Evolutionary conservation across 2,329 filamentous ascomycete genomes (phyloP).

Genomic region (Aspergillus pseudoglaucus): DNA sequence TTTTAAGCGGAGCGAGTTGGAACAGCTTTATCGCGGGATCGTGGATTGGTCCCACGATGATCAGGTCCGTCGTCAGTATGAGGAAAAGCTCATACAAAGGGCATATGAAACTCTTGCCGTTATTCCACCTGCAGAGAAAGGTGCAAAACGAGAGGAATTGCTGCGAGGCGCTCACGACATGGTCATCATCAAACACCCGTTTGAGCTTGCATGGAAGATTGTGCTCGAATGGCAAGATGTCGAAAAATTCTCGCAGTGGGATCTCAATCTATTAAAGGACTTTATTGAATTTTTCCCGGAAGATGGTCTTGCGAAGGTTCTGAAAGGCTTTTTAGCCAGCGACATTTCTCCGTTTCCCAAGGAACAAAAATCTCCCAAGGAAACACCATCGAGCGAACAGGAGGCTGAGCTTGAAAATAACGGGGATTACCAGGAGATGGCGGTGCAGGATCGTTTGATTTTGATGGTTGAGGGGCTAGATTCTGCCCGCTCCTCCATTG

Average conservation of each 20-base stretch:
- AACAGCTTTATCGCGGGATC: slow-evolving; percentile 70
- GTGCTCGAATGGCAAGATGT: slow-evolving; percentile 82
- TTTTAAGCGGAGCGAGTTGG: slow-evolving; percentile 67
- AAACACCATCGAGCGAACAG: slow-evolving; percentile 5
- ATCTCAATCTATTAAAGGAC: slow-evolving; percentile 68
- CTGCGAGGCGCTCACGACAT: slow-evolving; percentile 77
- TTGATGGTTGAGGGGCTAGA: slow-evolving; percentile 71
- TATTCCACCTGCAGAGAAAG: slow-evolving; percentile 61
- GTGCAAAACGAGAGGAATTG: slow-evolving; percentile 63
- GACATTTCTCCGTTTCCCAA: slow-evolving; percentile 73
- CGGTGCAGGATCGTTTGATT: slow-evolving; percentile 70
- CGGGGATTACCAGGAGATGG: slow-evolving; percentile 45
- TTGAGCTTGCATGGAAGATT: slow-evolving; percentile 83
- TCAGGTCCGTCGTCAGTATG: slow-evolving; percentile 71
- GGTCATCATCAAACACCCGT: slow-evolving; percentile 93
- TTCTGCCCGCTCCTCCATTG: slow-evolving; percentile 58
- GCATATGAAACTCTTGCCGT: slow-evolving; percentile 72
- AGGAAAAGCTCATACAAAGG: slow-evolving; percentile 80
- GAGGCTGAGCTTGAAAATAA: slow-evolving; percentile 33
- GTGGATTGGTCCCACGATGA: slow-evolving; percentile 91
- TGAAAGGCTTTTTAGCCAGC: slow-evolving; percentile 76
- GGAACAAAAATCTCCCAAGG: slow-evolving; percentile 2
- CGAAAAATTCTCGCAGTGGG: slow-evolving; percentile 67
- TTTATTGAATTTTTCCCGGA: slow-evolving; percentile 82
- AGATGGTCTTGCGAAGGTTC: slow-evolving; percentile 71